Conservation (phyloP, 768 basidiomycete species). For the Neoboletus brunneissimus region DNA sequence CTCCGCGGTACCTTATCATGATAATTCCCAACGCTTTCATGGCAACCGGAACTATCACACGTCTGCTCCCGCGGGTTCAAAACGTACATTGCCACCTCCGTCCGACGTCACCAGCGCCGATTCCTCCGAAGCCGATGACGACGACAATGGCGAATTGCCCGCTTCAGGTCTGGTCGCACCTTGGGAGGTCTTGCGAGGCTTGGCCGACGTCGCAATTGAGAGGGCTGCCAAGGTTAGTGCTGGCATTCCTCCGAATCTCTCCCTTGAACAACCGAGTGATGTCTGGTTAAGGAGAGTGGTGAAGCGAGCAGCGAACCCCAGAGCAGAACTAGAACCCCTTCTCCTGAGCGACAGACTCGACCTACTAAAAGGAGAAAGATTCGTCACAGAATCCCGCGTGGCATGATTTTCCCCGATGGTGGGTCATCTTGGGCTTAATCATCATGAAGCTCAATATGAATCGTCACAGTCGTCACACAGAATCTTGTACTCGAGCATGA, state of each 20-base stretch:
- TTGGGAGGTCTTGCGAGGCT: conserved; percentile 78
- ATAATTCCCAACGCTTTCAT: conserved; percentile 36
- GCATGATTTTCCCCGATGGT: conserved; percentile 79
- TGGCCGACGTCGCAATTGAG: conserved; percentile 80
- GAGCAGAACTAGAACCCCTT: conserved; percentile 70
- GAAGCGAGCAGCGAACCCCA: conserved; percentile 67
- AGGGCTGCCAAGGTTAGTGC: conserved; percentile 67
- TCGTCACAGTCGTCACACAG: conserved; percentile 71
- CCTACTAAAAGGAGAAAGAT: conserved; percentile 73
- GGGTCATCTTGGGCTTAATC: conserved; percentile 4
- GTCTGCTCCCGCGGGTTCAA: conserved; percentile 41
- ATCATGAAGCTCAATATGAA: background rate
- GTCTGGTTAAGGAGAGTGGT: conserved; percentile 61
- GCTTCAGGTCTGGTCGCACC: conserved; percentile 81
- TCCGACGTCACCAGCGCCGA: conserved; percentile 75
- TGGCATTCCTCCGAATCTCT: background rate
- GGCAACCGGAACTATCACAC: conserved; percentile 31
- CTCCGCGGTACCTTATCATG: conserved; percentile 56
- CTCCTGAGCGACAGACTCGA: conserved; percentile 65
- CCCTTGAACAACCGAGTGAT: conserved; percentile 8
- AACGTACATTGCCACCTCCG: conserved; percentile 57
- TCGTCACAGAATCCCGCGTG: conserved; percentile 55
- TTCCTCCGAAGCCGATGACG: conserved; percentile 83
- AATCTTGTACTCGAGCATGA: conserved; percentile 77
- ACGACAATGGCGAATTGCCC: conserved; percentile 76